Base-by-base conservation (phyloP, 768 basidiomycete species). In the Hortiboletus campestris region DNA sequence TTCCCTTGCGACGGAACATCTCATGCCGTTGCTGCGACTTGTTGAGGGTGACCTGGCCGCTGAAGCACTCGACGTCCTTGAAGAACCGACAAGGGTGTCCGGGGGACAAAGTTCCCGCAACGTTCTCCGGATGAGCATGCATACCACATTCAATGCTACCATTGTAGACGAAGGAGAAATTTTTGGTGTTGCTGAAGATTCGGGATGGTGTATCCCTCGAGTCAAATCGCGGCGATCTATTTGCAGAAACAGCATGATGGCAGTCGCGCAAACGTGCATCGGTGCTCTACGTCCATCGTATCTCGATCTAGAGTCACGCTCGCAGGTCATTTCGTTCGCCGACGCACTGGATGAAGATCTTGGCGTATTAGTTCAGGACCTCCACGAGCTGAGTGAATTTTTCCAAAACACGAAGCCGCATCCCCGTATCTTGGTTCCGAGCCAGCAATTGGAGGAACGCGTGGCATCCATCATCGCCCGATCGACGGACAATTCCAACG, bases 71-170 rank as follows among this genome's bases (percentile, higher is more conserved):
- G 94, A 95, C 46, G 92, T 98, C n/a, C 80, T 98, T 7, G 94
- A 97, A 63, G 89, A 94, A 63, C 94, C 94, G 0, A 84, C 91
- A 71, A 82, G 80, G 19, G 87, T 94, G 73, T 84, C 84, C 1
- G 84, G 85, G 41, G 88, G 89, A 22, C 85, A 84, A 45, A 80
- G 86, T 0, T 90, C 91, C 1, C 88, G 88, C 56, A 88, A 92
- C 61, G 89, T 94, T n/a, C 77, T 95, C 22, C 84, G 91, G 7
- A 93, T 95, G 91, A 94, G 93, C 70, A 86, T 94, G 83, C 86
- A 89, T 59, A 67, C 79, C 22, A 80, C 78, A 29, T 70, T 78
- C 16, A 70, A 72, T 34, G 67, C 74, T 29, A 67, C 75, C 25
- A 74, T 78, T 41, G 75, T 79, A 12, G 83, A 88, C 38, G 78